Conservation (phyloP, 1,139 yeast species). For the Yamadazyma dushanensis region DNA sequence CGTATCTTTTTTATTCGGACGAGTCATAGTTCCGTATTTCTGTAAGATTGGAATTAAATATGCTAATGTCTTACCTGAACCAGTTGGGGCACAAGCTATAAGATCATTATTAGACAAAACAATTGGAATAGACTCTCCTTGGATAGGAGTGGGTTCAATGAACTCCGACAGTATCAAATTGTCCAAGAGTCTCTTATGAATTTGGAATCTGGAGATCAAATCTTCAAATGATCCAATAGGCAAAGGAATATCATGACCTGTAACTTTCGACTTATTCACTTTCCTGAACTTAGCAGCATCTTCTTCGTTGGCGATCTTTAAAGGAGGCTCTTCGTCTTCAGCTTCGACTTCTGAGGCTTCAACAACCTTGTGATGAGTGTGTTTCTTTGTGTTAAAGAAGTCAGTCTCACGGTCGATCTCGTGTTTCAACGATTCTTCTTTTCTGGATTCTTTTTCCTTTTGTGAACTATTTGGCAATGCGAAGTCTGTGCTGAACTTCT, state of each 20-base stretch:
- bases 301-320: conserved; percentile 49
- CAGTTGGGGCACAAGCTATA: conserved; percentile 91
- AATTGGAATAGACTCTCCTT: conserved; percentile 80
- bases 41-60: conserved; percentile 83
- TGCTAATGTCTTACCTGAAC: conserved; percentile 91
- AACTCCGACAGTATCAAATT: conserved; percentile 73
- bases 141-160: conserved; percentile 87
- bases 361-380: conserved; percentile 42
- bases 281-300: conserved; percentile 62
- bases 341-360: conserved; percentile 21
- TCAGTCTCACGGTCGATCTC: conserved; percentile 19
- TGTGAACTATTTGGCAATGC: conserved; percentile 35
- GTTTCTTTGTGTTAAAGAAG: conserved; percentile 30
- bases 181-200: conserved; percentile 60
- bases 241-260: conserved; percentile 77
- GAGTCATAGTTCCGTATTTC: conserved; percentile 27
- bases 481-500: conserved; percentile 44
- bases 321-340: conserved; percentile 31
- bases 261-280: conserved; percentile 58
- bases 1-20: conserved; percentile 27
- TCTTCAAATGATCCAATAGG: conserved; percentile 92
- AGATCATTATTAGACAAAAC: conserved; percentile 66
- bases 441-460: conserved; percentile 17
- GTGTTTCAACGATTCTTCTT: conserved; percentile 15
- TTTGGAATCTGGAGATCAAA: conserved; percentile 61